Evolutionary conservation across 495 filamentous ascomycete species (phyloP).

Genomic region (Clohesyomyces aquaticus): DNA sequence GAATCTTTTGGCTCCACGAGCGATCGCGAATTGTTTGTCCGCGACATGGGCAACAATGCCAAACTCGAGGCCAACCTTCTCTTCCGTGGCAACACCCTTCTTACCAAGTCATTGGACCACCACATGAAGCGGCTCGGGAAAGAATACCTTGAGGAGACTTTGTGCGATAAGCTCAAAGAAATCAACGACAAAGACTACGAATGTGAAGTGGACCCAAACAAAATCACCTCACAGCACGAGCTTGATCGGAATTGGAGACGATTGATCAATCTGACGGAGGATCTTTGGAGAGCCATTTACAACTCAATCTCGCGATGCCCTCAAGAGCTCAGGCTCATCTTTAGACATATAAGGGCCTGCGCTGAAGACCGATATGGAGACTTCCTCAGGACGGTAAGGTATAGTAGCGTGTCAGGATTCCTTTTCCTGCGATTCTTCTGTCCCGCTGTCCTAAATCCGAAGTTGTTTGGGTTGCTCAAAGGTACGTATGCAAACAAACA

Average conservation of each 20-base stretch:
- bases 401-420: constrained; percentile 96
- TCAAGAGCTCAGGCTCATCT: constrained; percentile 79
- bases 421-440: constrained; percentile 96
- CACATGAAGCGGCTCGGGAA: constrained; percentile 95
- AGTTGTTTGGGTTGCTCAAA: constrained; percentile 89
- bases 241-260: constrained; percentile 82
- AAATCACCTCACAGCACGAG: constrained; percentile 71
- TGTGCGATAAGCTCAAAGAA: constrained; percentile 80
- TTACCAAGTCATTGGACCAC: constrained; percentile 90
- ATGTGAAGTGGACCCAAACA: constrained; percentile 91
- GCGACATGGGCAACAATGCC: constrained; percentile 63
- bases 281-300: constrained; percentile 82
- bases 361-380: constrained; percentile 98
- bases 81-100: constrained; percentile 91
- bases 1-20: constrained; percentile 54
- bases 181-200: constrained; percentile 88
- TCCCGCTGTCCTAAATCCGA: constrained; percentile 93
- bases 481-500: constrained; percentile 52
- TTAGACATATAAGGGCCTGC: constrained; percentile 90
- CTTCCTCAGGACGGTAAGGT: constrained; percentile 86
- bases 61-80: constrained; percentile 88
- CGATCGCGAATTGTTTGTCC: constrained; percentile 64
- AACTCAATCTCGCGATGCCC: constrained; percentile 74
- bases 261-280: constrained; percentile 74
- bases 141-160: constrained; percentile 87